Evolutionary conservation across 352 stramenopile species (phyloP).

Genomic region (Globisporangium acanthophoron): DNA sequence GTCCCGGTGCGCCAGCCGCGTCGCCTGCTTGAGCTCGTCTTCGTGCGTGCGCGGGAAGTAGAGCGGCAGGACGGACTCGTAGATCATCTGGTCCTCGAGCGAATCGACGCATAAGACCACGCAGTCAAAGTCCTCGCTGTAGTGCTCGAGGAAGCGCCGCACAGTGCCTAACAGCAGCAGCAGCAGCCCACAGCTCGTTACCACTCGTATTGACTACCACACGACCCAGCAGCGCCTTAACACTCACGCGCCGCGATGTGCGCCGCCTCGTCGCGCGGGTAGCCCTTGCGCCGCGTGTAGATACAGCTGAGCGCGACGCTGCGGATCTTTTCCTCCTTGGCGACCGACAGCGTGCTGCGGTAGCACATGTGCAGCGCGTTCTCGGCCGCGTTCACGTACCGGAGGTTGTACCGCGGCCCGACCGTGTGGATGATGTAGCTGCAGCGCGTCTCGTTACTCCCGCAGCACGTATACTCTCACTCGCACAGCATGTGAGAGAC

Average conservation of each 20-base stretch:
- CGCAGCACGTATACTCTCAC: background rate
- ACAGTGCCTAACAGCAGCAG: constrained; percentile 30
- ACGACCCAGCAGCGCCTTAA: background rate
- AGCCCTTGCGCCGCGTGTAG: constrained; percentile 68
- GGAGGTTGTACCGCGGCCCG: constrained; percentile 71
- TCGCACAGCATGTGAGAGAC: constrained; percentile 10
- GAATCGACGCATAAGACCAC: constrained; percentile 68
- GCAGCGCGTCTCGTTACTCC: background rate
- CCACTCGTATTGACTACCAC: background rate
- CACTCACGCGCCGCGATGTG: constrained; percentile 50
- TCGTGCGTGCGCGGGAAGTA: constrained; percentile 58
- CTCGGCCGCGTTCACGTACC: constrained; percentile 76
- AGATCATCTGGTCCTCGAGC: constrained; percentile 50
- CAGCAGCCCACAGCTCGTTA: too few species aligned
- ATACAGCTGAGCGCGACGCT: constrained; percentile 73
- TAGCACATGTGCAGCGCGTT: constrained; percentile 83
- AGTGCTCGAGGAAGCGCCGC: constrained; percentile 78
- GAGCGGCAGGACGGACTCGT: constrained; percentile 56
- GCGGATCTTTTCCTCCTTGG: constrained; percentile 58
- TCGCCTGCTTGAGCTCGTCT: constrained; percentile 27
- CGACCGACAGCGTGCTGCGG: constrained; percentile 46
- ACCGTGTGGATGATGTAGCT: constrained; percentile 79
- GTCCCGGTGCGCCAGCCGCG: constrained; percentile 20
- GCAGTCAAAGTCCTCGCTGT: constrained; percentile 40
- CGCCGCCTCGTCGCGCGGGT: constrained; percentile 71